A percentile compares a stretch with the other conserved stretches of the same genome.
phyloP scores from a whole-genome alignment of 2,329 filamentous ascomycete genomes.

The Pseudopyrenochaeta lycopersici region DNA sequence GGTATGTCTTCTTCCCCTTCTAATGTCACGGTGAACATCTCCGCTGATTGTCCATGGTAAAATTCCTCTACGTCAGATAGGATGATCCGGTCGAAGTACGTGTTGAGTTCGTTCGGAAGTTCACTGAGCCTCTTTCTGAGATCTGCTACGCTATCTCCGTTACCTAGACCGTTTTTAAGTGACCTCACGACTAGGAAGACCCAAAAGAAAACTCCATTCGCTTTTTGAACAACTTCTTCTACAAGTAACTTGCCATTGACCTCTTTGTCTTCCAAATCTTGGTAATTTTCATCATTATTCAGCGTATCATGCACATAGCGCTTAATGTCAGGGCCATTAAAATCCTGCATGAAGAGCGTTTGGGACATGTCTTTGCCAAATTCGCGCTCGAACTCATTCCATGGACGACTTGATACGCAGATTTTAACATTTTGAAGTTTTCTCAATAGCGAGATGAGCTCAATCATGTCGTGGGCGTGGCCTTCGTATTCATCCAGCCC shows the following conservation, averaged over 20 bases:
- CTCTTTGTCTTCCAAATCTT: neutral
- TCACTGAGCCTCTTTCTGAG: neutral
- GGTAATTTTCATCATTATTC: slow-evolving; percentile 10
- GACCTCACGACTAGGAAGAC: slow-evolving; percentile 3
- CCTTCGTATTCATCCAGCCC: neutral
- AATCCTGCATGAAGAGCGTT: slow-evolving; percentile 6
- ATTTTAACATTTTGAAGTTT: slow-evolving; percentile 3
- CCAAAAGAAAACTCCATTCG: slow-evolving; percentile 16
- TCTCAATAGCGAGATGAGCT: slow-evolving; percentile 25
- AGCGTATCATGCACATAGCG: slow-evolving; percentile 18
- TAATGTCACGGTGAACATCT: slow-evolving; percentile 1
- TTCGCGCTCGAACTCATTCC: slow-evolving; percentile 9
- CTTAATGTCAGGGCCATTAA: slow-evolving; percentile 14
- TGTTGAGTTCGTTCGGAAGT: slow-evolving; percentile 6
- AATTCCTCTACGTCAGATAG: neutral
- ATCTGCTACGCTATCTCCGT: slow-evolving; percentile 2
- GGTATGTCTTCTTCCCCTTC: neutral
- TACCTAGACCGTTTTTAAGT: neutral
- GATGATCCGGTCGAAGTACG: slow-evolving; percentile 4
- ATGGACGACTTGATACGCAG: slow-evolving; percentile 16
- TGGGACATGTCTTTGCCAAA: neutral
- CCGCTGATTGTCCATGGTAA: neutral
- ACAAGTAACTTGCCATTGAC: neutral
- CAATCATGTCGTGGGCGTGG: slow-evolving; percentile 11
- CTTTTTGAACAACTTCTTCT: slow-evolving; percentile 1